Evolutionary conservation across 1,284 basidiomycete genomes (phyloP).

Genomic region (Ceratobasidium sp.): DNA sequence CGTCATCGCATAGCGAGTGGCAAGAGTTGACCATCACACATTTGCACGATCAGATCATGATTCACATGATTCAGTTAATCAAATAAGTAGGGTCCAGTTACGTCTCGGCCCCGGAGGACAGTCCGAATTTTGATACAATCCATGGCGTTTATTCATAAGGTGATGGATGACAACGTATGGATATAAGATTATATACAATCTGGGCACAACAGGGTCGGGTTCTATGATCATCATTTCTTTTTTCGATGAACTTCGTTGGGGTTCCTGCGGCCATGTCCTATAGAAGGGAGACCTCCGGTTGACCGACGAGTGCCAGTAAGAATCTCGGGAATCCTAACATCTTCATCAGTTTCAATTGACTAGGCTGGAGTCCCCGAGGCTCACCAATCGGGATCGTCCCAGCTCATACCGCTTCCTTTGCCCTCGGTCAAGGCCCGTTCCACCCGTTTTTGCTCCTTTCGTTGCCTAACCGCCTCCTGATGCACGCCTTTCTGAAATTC

Average conservation of each 20-base stretch:
- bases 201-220: background rate
- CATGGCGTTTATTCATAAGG: too few species aligned
- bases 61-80: too few species aligned
- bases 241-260: conserved; percentile 76
- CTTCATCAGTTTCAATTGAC: conserved; percentile 58
- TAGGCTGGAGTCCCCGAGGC: conserved; percentile 81
- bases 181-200: background rate
- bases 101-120: too few species aligned
- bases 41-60: too few species aligned
- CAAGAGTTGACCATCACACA: too few species aligned
- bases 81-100: too few species aligned
- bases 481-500: conserved; percentile 84
- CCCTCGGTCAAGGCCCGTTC: conserved; percentile 65
- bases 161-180: background rate
- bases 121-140: too few species aligned
- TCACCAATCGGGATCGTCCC: conserved; percentile 96
- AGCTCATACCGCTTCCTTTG: conserved; percentile 62
- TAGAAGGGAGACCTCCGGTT: conserved; percentile 68
- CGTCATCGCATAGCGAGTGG: too few species aligned
- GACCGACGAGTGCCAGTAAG: conserved; percentile 58
- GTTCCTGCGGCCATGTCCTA: conserved; percentile 85
- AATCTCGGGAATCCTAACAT: conserved; percentile 60
- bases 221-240: conserved; percentile 46
- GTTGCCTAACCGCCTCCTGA: conserved; percentile 69
- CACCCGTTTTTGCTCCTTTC: conserved; percentile 79